Percentiles rank a stretch among this genome's conserved stretches.
phyloP scores from a whole-genome alignment of 352 stramenopile species.

The Globisporangium lucens region DNA sequence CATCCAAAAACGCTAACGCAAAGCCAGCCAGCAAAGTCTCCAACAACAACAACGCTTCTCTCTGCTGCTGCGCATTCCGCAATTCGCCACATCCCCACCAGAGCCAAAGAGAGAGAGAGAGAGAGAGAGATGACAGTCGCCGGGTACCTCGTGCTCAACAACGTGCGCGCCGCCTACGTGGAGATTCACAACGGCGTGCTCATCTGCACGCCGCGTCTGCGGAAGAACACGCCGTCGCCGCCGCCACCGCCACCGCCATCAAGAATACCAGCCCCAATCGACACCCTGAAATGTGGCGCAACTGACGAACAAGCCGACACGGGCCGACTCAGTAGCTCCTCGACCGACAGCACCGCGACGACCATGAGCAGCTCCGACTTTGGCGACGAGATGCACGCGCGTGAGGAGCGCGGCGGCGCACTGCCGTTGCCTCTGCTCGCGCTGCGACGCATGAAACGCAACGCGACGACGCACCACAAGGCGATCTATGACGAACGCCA shows the following conservation, averaged over 20 bases:
- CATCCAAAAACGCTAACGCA: neutral
- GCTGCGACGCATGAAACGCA: slow-evolving; percentile 36
- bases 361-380: slow-evolving; percentile 11
- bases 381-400: slow-evolving; percentile 4
- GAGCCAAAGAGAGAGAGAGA: slow-evolving; percentile 11
- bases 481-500: slow-evolving; percentile 36
- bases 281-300: neutral
- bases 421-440: slow-evolving; percentile 48
- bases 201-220: slow-evolving; percentile 30
- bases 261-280: neutral
- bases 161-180: slow-evolving; percentile 49
- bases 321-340: slow-evolving; percentile 14
- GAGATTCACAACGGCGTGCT: slow-evolving; percentile 58
- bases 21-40: neutral
- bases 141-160: slow-evolving; percentile 62
- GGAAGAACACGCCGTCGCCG: slow-evolving; percentile 9
- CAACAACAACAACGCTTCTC: neutral
- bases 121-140: slow-evolving; percentile 50
- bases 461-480: slow-evolving; percentile 13
- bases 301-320: neutral
- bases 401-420: neutral
- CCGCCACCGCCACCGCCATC: neutral
- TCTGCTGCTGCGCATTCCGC: neutral
- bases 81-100: neutral
- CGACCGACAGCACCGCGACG: slow-evolving; percentile 19